A percentile compares a stretch with the other conserved stretches of the same genome.
Conservation (phyloP, 306 rosid species). For the Pyrus pyrifolia region DNA sequence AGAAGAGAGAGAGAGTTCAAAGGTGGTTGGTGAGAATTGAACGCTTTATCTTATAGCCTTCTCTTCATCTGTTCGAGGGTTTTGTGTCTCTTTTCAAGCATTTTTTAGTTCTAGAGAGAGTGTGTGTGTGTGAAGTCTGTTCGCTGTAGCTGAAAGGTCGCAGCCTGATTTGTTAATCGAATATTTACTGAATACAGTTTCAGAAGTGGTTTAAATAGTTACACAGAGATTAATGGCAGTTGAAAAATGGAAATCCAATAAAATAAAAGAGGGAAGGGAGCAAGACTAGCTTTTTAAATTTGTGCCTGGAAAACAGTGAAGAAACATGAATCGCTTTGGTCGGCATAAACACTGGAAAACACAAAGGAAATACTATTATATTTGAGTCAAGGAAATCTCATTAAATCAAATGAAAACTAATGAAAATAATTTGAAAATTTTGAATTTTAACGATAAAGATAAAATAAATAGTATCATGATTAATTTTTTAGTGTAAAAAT, state of each 20-base stretch:
- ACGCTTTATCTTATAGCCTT: constrained; percentile 19
- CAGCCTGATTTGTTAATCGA: background rate
- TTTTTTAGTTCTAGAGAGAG: background rate
- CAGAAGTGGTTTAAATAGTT: background rate
- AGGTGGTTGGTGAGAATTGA: constrained; percentile 33
- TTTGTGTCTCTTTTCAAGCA: constrained; percentile 18
- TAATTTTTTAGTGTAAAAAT: no score
- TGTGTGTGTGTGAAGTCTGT: background rate
- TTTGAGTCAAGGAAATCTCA: background rate
- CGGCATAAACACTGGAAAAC: background rate
- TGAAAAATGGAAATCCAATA: background rate
- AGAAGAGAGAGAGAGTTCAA: constrained; percentile 15
- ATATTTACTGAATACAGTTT: background rate
- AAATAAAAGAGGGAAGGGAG: background rate
- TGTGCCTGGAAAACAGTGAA: background rate
- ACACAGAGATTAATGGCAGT: background rate
- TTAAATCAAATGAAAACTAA: background rate
- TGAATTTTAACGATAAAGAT: no score
- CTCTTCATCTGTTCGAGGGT: constrained; percentile 19
- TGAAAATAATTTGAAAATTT: no score
- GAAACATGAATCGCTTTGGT: background rate
- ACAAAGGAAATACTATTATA: background rate
- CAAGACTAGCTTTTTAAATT: no score
- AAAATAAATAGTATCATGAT: no score
- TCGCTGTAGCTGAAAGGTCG: background rate